phyloP scores from a whole-genome alignment of 1,284 basidiomycete genomes.

The Moesziomyces aphidis region DNA sequence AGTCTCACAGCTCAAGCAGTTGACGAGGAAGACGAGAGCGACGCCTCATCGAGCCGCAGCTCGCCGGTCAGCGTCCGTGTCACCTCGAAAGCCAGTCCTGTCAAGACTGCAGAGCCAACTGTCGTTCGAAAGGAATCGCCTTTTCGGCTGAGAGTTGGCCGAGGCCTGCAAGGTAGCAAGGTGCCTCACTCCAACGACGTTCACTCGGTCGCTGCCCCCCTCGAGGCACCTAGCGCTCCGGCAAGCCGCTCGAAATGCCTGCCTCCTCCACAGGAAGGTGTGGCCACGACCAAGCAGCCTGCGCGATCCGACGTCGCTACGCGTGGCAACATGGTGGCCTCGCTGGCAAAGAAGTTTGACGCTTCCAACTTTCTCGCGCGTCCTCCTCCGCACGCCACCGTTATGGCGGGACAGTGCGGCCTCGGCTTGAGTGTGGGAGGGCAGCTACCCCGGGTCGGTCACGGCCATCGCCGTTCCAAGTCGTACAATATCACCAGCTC shows the following conservation, averaged over 20 bases:
- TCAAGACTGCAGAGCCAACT: conserved; percentile 1
- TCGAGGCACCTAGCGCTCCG: conserved; percentile 7
- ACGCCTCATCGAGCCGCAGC: conserved; percentile 8
- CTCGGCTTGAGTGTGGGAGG: conserved; percentile 22
- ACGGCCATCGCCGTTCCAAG: conserved; percentile 41
- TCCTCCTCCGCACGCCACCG: conserved; percentile 25
- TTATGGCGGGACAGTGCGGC: conserved; percentile 7
- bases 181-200: not conserved
- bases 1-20: conserved; percentile 1
- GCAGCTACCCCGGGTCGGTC: conserved; percentile 7
- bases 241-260: not conserved
- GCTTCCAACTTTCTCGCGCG: conserved; percentile 24
- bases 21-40: conserved; percentile 11
- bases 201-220: conserved; percentile 15
- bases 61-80: conserved; percentile 14
- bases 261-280: conserved; percentile 2
- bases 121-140: conserved; percentile 24
- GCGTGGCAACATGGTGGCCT: conserved; percentile 32
- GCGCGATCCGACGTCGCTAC: not conserved
- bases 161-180: not conserved
- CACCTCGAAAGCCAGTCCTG: conserved; percentile 5
- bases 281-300: not conserved
- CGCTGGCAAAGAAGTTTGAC: conserved; percentile 44
- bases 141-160: conserved; percentile 24
- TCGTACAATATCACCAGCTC: conserved; percentile 19